phyloP scores from a whole-genome alignment of 148 eudicot species.

The Camellia granthamiana region DNA sequence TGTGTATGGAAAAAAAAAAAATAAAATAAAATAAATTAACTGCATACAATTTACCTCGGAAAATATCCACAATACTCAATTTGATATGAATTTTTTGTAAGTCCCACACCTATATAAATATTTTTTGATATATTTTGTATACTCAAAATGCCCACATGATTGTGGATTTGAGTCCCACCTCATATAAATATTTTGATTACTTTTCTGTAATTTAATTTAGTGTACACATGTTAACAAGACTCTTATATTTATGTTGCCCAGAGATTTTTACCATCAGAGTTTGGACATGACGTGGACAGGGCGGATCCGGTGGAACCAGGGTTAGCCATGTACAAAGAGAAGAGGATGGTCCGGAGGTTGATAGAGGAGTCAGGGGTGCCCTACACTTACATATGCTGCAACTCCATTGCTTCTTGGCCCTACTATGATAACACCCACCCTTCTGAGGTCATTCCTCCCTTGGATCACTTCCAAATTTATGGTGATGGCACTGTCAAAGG shows the following conservation, averaged over 20 bases:
- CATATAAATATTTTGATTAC: no score
- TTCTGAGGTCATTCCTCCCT: slow-evolving; percentile 41
- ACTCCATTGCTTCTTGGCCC: slow-evolving; percentile 55
- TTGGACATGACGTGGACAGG: slow-evolving; percentile 50
- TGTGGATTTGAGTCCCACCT: no score
- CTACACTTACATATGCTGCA: slow-evolving; percentile 49
- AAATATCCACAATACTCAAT: no score
- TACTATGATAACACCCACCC: slow-evolving; percentile 48
- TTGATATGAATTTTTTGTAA: no score
- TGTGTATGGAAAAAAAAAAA: no score
- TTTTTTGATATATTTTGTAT: no score
- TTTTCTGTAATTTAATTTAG: no score
- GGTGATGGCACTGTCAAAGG: slow-evolving; percentile 53
- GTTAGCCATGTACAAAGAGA: slow-evolving; percentile 41
- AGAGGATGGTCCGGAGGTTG: slow-evolving; percentile 29
- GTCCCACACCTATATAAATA: no score
- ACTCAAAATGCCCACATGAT: no score
- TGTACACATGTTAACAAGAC: no score
- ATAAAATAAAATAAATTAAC: no score
- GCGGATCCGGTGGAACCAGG: slow-evolving; percentile 51
- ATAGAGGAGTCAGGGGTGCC: slow-evolving; percentile 36
- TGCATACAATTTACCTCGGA: no score
- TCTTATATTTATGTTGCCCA: background rate
- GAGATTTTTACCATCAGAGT: slow-evolving; percentile 52
- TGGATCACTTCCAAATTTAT: slow-evolving; percentile 43